A percentile compares a stretch with the other conserved stretches of the same genome.
These are phyloP conservation scores for Aspergillus proliferans DNA, from an alignment of 2,329 filamentous ascomycete genomes.

Conservation along the genomic window DNA sequence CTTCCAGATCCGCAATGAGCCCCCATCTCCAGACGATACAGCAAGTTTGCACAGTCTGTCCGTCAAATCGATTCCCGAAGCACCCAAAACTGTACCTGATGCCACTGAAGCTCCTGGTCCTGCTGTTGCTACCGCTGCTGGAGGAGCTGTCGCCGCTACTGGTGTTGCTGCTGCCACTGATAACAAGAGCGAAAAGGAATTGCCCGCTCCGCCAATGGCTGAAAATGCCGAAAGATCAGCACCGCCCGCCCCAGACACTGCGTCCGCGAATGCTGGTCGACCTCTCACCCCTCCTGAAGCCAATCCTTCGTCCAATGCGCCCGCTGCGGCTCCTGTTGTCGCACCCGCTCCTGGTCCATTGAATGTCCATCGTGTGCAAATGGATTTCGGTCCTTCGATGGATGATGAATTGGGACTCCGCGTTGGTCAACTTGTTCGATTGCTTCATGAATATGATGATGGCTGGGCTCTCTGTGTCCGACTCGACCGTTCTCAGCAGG, in stretches of 20 bases:
- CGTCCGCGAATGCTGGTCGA: slow-evolving; percentile 19
- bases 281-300: slow-evolving; percentile 14
- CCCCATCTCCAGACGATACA: slow-evolving; percentile 21
- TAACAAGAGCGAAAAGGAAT: slow-evolving; percentile 14
- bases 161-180: slow-evolving; percentile 34
- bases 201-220: slow-evolving; percentile 11
- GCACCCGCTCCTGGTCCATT: slow-evolving; percentile 41
- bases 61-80: background rate
- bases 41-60: slow-evolving; percentile 5
- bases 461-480: slow-evolving; percentile 94
- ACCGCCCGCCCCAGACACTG: slow-evolving; percentile 16
- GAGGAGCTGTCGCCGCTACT: slow-evolving; percentile 30
- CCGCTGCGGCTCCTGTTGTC: slow-evolving; percentile 7
- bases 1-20: slow-evolving; percentile 59
- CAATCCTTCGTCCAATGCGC: slow-evolving; percentile 5
- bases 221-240: slow-evolving; percentile 15
- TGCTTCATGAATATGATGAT: slow-evolving; percentile 95
- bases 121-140: slow-evolving; percentile 35
- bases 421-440: slow-evolving; percentile 75
- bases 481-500: slow-evolving; percentile 84
- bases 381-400: slow-evolving; percentile 89
- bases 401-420: slow-evolving; percentile 81
- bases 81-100: slow-evolving; percentile 11
- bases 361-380: slow-evolving; percentile 84
- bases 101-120: slow-evolving; percentile 32